A percentile compares a stretch with the other conserved stretches of the same genome.
Conservation (phyloP, 2,329 filamentous ascomycete genomes). For the Xylariaceae sp. region DNA sequence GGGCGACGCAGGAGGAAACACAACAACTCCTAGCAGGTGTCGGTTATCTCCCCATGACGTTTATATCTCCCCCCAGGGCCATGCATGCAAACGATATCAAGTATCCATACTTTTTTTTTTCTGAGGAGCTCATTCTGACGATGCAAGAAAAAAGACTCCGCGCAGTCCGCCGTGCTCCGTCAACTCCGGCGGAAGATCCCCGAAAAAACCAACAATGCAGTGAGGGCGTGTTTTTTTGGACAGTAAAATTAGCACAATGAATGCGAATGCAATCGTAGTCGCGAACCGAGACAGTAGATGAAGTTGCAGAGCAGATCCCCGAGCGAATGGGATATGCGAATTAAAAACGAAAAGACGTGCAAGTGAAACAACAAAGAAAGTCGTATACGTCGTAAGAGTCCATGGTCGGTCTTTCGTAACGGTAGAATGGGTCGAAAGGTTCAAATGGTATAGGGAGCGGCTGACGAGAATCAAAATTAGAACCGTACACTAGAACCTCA, state of each 20-base stretch:
- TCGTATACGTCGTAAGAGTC: constrained; percentile 33
- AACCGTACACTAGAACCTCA: not conserved
- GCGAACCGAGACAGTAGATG: not conserved
- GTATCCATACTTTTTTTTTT: too few species aligned
- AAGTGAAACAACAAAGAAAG: constrained; percentile 19
- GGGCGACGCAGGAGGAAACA: too few species aligned
- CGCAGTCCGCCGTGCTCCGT: not conserved
- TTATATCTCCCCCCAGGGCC: too few species aligned
- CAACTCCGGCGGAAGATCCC: not conserved
- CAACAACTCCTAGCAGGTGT: too few species aligned
- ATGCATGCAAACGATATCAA: too few species aligned
- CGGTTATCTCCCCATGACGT: too few species aligned
- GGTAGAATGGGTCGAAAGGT: constrained; percentile 12
- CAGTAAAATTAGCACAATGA: not conserved
- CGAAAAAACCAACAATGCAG: not conserved
- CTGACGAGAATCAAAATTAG: constrained; percentile 17
- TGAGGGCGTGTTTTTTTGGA: not conserved
- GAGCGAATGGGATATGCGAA: not conserved
- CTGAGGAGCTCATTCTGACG: not conserved
- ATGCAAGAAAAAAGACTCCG: not conserved
- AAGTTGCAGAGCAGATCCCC: not conserved
- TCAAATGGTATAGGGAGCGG: constrained; percentile 21
- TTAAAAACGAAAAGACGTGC: constrained; percentile 15
- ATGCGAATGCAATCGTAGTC: not conserved
- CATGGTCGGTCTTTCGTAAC: constrained; percentile 30